A percentile compares a stretch with the other conserved stretches of the same genome.
These are phyloP conservation scores for Pseudocercospora macadamiae DNA, from an alignment of 2,329 filamentous ascomycete species.

Conservation along the genomic window DNA sequence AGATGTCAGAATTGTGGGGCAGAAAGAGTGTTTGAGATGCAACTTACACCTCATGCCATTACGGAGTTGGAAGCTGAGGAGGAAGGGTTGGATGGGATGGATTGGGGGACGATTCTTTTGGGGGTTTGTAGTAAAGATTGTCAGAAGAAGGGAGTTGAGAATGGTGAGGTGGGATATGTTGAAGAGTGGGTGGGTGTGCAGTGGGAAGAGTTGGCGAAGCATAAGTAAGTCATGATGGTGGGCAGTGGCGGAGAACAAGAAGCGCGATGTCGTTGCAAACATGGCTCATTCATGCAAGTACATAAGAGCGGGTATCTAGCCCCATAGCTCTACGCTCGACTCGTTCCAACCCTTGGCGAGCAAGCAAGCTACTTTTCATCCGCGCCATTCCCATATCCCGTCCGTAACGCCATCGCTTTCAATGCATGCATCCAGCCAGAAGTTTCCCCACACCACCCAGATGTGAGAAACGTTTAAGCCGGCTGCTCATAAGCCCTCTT, in stretches of 20 bases:
- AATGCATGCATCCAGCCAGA: constrained; percentile 11
- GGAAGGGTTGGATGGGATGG: constrained; percentile 77
- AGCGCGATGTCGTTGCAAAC: not conserved
- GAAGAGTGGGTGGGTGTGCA: constrained; percentile 99
- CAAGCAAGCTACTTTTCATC: constrained; percentile 11
- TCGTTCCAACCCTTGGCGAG: constrained; percentile 11
- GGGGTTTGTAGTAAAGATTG: constrained; percentile 85
- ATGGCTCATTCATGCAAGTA: constrained; percentile 7
- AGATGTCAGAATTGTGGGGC: constrained; percentile 76
- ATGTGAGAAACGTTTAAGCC: constrained; percentile 42
- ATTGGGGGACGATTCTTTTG: constrained; percentile 92
- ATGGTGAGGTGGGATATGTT: constrained; percentile 72
- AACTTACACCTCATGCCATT: constrained; percentile 89
- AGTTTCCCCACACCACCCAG: not conserved
- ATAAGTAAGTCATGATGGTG: constrained; percentile 1
- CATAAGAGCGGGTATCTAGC: constrained; percentile 8
- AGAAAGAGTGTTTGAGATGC: constrained; percentile 82
- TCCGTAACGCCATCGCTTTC: constrained; percentile 20
- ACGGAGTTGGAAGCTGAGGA: constrained; percentile 80
- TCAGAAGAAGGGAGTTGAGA: constrained; percentile 57
- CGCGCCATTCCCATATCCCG: constrained; percentile 2
- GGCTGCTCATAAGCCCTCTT: constrained; percentile 84
- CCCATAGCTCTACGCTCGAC: not conserved
- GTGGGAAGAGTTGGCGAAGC: constrained; percentile 74
- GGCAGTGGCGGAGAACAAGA: not conserved